Evolutionary conservation across 495 filamentous ascomycete genomes (phyloP).

Genomic region (Hyaloscypha bicolor): DNA sequence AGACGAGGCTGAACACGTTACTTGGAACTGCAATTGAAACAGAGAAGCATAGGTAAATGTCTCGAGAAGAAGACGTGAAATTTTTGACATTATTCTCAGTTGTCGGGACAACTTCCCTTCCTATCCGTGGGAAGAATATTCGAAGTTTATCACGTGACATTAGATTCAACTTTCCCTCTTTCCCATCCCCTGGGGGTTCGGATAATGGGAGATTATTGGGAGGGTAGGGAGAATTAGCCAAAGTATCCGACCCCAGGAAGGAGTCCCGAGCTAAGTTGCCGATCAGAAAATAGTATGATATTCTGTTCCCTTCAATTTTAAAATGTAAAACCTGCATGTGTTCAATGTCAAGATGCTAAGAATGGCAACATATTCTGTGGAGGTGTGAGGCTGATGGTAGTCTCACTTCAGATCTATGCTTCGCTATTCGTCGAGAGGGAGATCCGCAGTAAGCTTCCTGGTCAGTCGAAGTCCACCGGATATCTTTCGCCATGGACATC

Average conservation of each 20-base stretch:
- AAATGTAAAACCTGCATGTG: background rate
- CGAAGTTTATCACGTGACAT: background rate
- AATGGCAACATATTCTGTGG: background rate
- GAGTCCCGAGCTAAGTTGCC: background rate
- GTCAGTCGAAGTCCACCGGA: background rate
- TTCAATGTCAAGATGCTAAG: background rate
- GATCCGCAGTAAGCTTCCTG: background rate
- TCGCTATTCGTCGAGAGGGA: background rate
- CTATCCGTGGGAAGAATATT: background rate
- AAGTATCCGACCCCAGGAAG: background rate
- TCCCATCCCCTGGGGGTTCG: background rate
- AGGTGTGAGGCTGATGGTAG: background rate
- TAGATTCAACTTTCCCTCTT: background rate
- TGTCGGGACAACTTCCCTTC: background rate
- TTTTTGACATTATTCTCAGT: background rate
- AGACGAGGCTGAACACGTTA: conserved; percentile 2
- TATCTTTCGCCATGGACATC: background rate
- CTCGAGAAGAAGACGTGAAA: background rate
- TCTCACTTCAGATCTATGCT: background rate
- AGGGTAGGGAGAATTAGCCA: background rate
- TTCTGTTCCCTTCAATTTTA: background rate
- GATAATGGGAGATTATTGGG: background rate
- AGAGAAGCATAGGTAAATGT: background rate
- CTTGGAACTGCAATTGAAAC: background rate
- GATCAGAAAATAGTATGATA: background rate